Evolutionary conservation across 225 moss, liverwort and hornwort genomes (phyloP).

Genomic region (Pleurozium schreberi): DNA sequence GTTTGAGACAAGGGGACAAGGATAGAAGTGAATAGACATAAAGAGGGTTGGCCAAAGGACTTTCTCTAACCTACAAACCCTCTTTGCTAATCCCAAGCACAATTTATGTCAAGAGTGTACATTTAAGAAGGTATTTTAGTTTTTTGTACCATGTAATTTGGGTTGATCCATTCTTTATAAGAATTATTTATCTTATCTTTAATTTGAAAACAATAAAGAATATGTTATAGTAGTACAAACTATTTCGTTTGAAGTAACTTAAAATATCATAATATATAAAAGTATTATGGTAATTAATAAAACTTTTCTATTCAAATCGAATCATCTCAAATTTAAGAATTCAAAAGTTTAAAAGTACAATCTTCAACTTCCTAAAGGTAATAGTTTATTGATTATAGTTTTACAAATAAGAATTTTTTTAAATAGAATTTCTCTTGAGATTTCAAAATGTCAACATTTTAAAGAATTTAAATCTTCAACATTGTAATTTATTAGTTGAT

Average conservation of each 20-base stretch:
- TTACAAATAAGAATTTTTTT: too few species aligned
- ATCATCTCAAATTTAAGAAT: background rate
- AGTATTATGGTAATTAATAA: background rate
- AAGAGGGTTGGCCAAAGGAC: too few species aligned
- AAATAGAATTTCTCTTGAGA: too few species aligned
- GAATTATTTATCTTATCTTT: background rate
- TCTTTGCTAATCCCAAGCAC: too few species aligned
- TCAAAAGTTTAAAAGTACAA: background rate
- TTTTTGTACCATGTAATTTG: too few species aligned
- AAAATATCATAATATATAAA: background rate
- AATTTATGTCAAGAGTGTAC: too few species aligned
- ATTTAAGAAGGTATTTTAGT: too few species aligned
- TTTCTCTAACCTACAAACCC: too few species aligned
- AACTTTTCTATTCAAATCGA: background rate
- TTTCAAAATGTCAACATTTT: too few species aligned
- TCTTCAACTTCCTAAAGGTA: too few species aligned
- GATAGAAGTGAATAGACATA: too few species aligned
- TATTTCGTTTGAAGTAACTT: background rate
- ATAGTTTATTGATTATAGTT: background rate
- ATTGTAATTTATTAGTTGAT: background rate
- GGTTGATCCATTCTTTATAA: background rate
- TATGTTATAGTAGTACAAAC: background rate
- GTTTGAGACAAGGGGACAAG: too few species aligned
- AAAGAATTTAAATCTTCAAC: background rate
- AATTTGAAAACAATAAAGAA: background rate